phyloP scores from a whole-genome alignment of 2,329 filamentous ascomycete genomes.

The Aspergillus arachidicola region DNA sequence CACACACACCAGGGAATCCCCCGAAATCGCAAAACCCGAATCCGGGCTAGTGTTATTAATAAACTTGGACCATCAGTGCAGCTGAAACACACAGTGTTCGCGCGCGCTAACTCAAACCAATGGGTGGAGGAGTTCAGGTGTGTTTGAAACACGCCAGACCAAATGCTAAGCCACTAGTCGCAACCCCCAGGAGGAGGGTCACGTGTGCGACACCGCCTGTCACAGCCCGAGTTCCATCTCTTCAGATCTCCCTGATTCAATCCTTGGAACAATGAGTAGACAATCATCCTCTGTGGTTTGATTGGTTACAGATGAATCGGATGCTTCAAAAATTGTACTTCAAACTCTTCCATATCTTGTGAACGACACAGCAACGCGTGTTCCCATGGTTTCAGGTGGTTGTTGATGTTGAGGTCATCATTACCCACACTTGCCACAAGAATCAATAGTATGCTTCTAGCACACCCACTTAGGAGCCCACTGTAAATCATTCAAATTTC shows the following conservation, averaged over 20 bases:
- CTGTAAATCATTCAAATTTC: not conserved
- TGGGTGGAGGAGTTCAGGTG: constrained; percentile 16
- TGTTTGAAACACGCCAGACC: constrained; percentile 34
- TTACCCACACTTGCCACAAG: not conserved
- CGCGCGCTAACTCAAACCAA: constrained; percentile 21
- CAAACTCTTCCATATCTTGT: not conserved
- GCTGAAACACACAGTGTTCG: constrained; percentile 29
- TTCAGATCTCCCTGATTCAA: not conserved
- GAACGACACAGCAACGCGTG: not conserved
- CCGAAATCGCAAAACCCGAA: not conserved
- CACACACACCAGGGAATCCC: not conserved
- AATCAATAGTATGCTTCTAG: constrained; percentile 2
- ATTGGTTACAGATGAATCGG: not conserved
- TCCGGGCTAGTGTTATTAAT: constrained; percentile 1
- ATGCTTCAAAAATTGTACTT: not conserved
- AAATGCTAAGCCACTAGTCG: constrained; percentile 25
- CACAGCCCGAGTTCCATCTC: not conserved
- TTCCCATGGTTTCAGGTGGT: not conserved
- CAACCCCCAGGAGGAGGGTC: constrained; percentile 3
- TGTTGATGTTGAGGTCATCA: constrained; percentile 1
- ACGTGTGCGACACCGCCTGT: constrained; percentile 6
- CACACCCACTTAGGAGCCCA: not conserved
- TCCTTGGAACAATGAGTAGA: not conserved
- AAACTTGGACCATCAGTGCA: constrained; percentile 6
- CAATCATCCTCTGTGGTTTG: not conserved